Evolutionary conservation across 345 rosid species (phyloP).

Genomic region (Linum tenue): DNA sequence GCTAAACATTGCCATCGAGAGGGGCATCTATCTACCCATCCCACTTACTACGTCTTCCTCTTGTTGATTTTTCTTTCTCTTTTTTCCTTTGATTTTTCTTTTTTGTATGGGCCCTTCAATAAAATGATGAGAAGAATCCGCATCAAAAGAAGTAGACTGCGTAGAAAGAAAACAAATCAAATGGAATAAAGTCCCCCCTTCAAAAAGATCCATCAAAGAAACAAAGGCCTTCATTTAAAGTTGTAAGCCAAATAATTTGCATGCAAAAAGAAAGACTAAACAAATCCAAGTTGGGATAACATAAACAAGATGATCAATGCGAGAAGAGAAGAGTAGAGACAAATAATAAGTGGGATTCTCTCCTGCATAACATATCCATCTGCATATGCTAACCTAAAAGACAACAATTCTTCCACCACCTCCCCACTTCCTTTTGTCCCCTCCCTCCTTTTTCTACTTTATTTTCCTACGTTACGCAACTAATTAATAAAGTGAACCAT

Average conservation of each 20-base stretch:
- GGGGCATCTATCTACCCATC: too few relatives aligned
- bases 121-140: conserved; percentile 10
- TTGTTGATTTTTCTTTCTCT: too few relatives aligned
- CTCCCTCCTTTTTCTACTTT: background rate
- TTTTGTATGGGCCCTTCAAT: too few relatives aligned
- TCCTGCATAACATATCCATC: background rate
- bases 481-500: too few relatives aligned
- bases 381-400: background rate
- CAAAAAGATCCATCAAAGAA: background rate
- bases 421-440: conserved; percentile 11
- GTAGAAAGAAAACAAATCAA: background rate
- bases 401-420: background rate
- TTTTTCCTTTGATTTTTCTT: background rate
- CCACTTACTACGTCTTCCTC: too few relatives aligned
- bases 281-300: background rate
- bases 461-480: too few relatives aligned
- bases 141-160: conserved; percentile 10
- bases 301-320: background rate
- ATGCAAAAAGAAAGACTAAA: too few relatives aligned
- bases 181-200: background rate
- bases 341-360: conserved; percentile 35
- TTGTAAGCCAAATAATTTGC: background rate
- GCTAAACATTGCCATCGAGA: too few relatives aligned
- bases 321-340: conserved; percentile 14
- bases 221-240: background rate